These are phyloP conservation scores for Penicillium sp. DNA, from an alignment of 2,329 filamentous ascomycete species.

Conservation along the genomic window DNA sequence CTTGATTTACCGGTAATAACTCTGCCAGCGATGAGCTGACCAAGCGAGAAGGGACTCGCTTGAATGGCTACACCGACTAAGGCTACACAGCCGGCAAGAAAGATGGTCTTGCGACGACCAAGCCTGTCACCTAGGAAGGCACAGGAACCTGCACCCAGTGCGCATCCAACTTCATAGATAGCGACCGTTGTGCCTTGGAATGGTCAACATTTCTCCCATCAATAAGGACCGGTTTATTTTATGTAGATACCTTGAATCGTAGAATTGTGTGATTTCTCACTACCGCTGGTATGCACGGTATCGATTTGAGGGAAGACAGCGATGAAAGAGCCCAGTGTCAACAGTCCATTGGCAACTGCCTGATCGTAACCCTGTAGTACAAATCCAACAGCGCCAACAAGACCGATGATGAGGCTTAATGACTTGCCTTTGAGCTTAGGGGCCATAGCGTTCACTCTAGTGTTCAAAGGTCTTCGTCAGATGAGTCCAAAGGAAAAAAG, in stretches of 20 bases:
- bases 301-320: constrained; percentile 15
- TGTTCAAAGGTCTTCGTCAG: not conserved
- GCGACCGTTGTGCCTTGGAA: constrained; percentile 20
- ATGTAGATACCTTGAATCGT: constrained; percentile 14
- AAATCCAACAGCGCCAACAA: constrained; percentile 16
- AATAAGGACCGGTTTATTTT: not conserved
- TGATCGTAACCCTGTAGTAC: constrained; percentile 18
- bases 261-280: constrained; percentile 14
- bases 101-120: constrained; percentile 17
- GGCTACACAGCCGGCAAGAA: constrained; percentile 15
- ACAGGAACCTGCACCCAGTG: constrained; percentile 15
- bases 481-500: not conserved
- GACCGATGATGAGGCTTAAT: constrained; percentile 13
- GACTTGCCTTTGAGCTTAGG: constrained; percentile 12
- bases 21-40: constrained; percentile 7
- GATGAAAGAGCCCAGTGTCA: constrained; percentile 17
- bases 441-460: not conserved
- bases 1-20: constrained; percentile 12
- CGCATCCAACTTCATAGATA: constrained; percentile 25
- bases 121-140: constrained; percentile 16
- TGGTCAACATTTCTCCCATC: not conserved
- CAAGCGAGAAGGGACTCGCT: constrained; percentile 10
- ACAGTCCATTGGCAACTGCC: constrained; percentile 15
- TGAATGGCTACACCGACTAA: constrained; percentile 16
- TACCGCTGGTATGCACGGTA: constrained; percentile 11